Base-by-base conservation (phyloP, 192 early-diverging fungal species). In the Mycoemilia scoparia region DNA sequence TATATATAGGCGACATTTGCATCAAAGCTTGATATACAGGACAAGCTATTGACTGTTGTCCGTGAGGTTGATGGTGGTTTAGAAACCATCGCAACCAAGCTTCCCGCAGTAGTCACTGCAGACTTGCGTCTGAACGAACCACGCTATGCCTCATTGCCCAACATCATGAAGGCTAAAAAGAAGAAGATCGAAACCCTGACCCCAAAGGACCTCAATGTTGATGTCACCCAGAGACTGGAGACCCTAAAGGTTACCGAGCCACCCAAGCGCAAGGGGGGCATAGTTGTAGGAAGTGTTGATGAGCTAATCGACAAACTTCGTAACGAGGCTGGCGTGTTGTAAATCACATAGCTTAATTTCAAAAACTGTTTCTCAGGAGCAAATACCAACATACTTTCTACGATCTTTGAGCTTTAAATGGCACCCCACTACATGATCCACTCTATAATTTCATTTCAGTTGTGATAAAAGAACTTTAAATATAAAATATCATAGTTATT, bases 91-190 rank as follows among this genome's bases (percentile, higher is more conserved):
- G 46, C 68, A 31, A 65, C 82, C 39, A 30, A 71, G 33, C 55
- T 96, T 23, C 95, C 95, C n/a, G 85, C 87, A 14, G 60, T 99
- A 29, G 63, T 99, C 43, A 96, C 91, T 37, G 78, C 88, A 10
- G 95, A 96, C 63, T 69, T 98, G 56, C 75, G 87, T 14, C 67
- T 99, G 38, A 99, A 96, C 67, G 76, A 78, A 51, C 95, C 95
- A 14, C 73, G 89, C 36, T 99, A 86, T 49, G 95, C 86, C 10
- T 89, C 95, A 24, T 70, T 99, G 32, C 65, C 65, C 34, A 67
- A 67, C 66, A 93, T 93, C 54, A 93, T 93, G 92, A 98, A 98
- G 73, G 93, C 93, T 34, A 98, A 92, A 70, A 95, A 93, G 74
- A 98, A 98, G 76, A 82, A 84, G 27, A 51, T 98, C 39, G 55